Evolutionary conservation across 129 eudicot species (phyloP).

Genomic region (Silybum marianum): DNA sequence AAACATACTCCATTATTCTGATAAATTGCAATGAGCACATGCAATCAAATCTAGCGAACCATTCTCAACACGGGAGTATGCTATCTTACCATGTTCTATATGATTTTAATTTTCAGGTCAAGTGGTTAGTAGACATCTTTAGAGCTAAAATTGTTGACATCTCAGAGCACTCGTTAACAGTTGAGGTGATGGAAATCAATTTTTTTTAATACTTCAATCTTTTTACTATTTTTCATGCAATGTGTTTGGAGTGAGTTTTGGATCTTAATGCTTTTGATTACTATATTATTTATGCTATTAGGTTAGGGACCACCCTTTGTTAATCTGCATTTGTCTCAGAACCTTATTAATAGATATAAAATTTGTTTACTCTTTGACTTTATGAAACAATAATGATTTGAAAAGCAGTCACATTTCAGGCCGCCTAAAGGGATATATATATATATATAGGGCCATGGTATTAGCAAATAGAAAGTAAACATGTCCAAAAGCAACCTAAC

Average conservation of each 20-base stretch:
- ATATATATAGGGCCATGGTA: no score
- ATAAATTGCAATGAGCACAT: neutral
- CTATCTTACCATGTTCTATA: slow-evolving; percentile 18
- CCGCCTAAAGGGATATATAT: neutral
- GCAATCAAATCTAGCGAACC: slow-evolving; percentile 2
- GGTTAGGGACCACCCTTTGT: neutral
- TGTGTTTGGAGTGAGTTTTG: slow-evolving; percentile 16
- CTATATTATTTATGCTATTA: slow-evolving; percentile 9
- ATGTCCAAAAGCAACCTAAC: no score
- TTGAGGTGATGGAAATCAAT: slow-evolving; percentile 59
- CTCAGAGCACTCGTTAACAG: slow-evolving; percentile 73
- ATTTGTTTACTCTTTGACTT: neutral
- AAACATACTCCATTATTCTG: neutral
- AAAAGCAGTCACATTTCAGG: neutral
- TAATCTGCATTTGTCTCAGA: slow-evolving; percentile 1
- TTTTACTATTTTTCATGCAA: slow-evolving; percentile 1
- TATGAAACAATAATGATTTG: neutral
- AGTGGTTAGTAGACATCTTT: slow-evolving; percentile 92
- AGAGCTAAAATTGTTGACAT: slow-evolving; percentile 90
- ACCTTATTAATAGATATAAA: slow-evolving; percentile 9
- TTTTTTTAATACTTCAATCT: neutral
- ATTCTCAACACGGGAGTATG: slow-evolving; percentile 2
- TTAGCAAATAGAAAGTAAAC: no score
- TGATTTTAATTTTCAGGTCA: slow-evolving; percentile 52
- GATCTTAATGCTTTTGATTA: slow-evolving; percentile 13